Conservation (phyloP, 257 asterid genomes). For the Fraxinus pennsylvanica region DNA sequence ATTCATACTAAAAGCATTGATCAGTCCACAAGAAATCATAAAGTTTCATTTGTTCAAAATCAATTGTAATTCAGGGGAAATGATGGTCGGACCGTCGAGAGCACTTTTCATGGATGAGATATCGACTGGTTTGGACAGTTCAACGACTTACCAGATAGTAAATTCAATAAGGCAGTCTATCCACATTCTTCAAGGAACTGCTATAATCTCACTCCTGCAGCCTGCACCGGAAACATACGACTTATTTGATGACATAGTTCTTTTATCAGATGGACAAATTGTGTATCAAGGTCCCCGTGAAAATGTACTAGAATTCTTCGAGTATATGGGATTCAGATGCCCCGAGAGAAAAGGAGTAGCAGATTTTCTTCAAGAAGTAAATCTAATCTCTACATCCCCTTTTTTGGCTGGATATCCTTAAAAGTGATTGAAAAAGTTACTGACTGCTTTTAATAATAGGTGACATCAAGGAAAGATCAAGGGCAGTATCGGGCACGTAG, state of each 20-base stretch:
- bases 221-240: constrained; percentile 90
- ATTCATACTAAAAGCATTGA: background rate
- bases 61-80: constrained; percentile 57
- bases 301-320: constrained; percentile 68
- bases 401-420: constrained; percentile 3
- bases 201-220: constrained; percentile 79
- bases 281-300: constrained; percentile 93
- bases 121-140: constrained; percentile 90
- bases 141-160: constrained; percentile 82
- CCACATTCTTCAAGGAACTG: constrained; percentile 82
- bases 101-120: constrained; percentile 94
- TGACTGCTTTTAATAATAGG: constrained; percentile 37
- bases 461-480: constrained; percentile 88
- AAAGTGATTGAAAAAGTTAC: background rate
- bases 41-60: constrained; percentile 1
- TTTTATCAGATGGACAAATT: constrained; percentile 71
- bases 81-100: constrained; percentile 90
- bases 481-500: constrained; percentile 72
- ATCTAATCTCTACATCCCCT: constrained; percentile 1
- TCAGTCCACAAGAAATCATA: constrained; percentile 12
- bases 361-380: constrained; percentile 91
- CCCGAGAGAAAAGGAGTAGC: constrained; percentile 93
- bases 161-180: constrained; percentile 73
- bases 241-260: constrained; percentile 79
- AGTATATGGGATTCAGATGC: constrained; percentile 74